phyloP scores from a whole-genome alignment of 2,329 filamentous ascomycete genomes.

The Xylariaceae sp. region DNA sequence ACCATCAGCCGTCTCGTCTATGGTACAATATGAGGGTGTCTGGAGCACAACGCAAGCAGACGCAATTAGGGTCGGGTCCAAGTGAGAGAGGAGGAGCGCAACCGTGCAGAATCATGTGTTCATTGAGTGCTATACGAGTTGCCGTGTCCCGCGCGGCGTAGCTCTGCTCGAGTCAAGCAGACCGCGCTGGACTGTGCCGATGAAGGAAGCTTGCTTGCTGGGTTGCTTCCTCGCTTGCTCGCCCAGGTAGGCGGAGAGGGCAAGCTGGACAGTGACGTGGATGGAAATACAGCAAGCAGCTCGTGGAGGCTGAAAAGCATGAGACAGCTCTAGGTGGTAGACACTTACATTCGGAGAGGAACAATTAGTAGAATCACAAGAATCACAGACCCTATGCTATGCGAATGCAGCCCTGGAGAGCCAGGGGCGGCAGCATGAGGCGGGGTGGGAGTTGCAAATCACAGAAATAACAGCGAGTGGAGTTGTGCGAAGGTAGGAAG shows the following conservation, averaged over 20 bases:
- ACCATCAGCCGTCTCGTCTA: constrained; percentile 17
- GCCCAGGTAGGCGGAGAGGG: neutral
- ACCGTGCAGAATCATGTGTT: constrained; percentile 6
- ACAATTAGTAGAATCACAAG: constrained; percentile 36
- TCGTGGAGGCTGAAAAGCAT: neutral
- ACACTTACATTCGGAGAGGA: constrained; percentile 22
- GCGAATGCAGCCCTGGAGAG: constrained; percentile 41
- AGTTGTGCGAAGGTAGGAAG: constrained; percentile 36
- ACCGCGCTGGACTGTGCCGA: constrained; percentile 20
- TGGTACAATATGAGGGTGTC: neutral
- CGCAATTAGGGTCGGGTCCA: constrained; percentile 7
- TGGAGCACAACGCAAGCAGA: constrained; percentile 2
- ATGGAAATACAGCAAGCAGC: neutral
- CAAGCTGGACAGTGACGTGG: neutral
- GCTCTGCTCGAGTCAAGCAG: constrained; percentile 18
- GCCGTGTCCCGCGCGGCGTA: constrained; percentile 17
- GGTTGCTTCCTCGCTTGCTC: neutral
- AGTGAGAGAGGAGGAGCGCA: constrained; percentile 11
- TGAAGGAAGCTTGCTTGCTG: constrained; percentile 22
- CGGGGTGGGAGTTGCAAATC: constrained; percentile 29
- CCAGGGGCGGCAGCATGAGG: constrained; percentile 40
- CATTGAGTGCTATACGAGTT: constrained; percentile 18
- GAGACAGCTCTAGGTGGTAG: neutral
- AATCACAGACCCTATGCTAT: constrained; percentile 36
- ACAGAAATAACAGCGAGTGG: constrained; percentile 40